Evolutionary conservation across 176 grass and related monocot genomes (phyloP).

Genomic region (Oryza glaberrima): DNA sequence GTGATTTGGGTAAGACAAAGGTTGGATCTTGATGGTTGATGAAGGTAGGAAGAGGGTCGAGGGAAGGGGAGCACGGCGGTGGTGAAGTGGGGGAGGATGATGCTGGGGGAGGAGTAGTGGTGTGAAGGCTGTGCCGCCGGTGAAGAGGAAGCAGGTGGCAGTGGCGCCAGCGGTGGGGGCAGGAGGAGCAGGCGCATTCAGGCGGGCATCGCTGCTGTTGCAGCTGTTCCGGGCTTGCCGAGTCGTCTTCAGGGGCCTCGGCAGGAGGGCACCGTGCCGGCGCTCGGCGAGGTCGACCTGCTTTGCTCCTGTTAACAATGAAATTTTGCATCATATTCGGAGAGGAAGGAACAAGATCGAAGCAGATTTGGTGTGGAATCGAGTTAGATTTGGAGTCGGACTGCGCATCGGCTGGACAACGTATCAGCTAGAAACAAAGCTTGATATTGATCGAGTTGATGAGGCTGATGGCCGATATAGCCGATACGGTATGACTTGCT

Average conservation of each 20-base stretch:
- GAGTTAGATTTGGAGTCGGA: too few relatives aligned
- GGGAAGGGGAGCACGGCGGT: constrained; percentile 30
- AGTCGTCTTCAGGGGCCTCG: constrained; percentile 66
- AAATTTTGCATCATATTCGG: too few relatives aligned
- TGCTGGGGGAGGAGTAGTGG: background rate
- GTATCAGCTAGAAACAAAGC: too few relatives aligned
- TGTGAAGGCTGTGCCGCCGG: background rate
- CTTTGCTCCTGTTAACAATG: constrained; percentile 21
- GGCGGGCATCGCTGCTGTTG: constrained; percentile 52
- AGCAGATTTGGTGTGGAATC: too few relatives aligned
- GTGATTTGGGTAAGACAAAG: background rate
- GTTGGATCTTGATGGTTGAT: constrained; percentile 34
- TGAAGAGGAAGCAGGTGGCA: constrained; percentile 39
- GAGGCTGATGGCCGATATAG: too few relatives aligned
- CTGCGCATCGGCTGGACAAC: too few relatives aligned
- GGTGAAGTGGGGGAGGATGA: background rate
- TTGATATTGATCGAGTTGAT: too few relatives aligned
- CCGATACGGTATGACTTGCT: too few relatives aligned
- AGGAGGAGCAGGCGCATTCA: constrained; percentile 52
- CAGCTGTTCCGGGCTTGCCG: constrained; percentile 79
- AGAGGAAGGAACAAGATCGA: too few relatives aligned
- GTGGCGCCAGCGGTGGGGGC: background rate
- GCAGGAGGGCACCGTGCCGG: constrained; percentile 55
- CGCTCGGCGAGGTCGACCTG: constrained; percentile 54
- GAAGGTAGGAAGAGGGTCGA: constrained; percentile 56